Evolutionary conservation across 495 filamentous ascomycete genomes (phyloP).

Genomic region (Podospora pseudoanserina): DNA sequence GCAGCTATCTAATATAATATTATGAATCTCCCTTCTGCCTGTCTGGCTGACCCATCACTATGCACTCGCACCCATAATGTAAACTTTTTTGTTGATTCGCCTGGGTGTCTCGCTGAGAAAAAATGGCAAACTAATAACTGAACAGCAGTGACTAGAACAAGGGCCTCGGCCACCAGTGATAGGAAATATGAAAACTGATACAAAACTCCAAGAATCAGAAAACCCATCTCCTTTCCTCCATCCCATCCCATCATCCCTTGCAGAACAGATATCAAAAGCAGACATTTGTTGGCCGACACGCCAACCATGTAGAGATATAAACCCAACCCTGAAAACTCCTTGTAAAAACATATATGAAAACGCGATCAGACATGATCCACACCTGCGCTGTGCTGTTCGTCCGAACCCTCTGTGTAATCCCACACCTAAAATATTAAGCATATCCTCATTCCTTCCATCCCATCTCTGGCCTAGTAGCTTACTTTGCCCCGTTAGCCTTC

Average conservation of each 20-base stretch:
- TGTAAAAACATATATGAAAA: not conserved
- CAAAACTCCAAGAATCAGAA: not conserved
- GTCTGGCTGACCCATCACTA: too few species aligned
- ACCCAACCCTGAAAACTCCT: not conserved
- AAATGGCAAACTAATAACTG: too few species aligned
- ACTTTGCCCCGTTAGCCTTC: slow-evolving; percentile 21
- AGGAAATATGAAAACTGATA: not conserved
- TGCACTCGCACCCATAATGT: too few species aligned
- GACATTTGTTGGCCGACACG: not conserved
- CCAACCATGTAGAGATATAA: not conserved
- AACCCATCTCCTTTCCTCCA: not conserved
- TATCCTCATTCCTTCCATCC: not conserved
- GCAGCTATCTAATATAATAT: too few species aligned
- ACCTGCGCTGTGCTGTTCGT: not conserved
- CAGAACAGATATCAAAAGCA: not conserved
- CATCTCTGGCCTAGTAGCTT: not conserved
- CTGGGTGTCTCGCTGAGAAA: too few species aligned
- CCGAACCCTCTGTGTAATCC: too few species aligned
- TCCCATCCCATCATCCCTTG: not conserved
- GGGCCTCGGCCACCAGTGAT: too few species aligned
- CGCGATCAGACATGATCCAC: not conserved
- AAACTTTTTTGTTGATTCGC: too few species aligned
- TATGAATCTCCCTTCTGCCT: too few species aligned
- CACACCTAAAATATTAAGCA: not conserved
- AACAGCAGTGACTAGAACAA: too few species aligned